Percentiles rank a stretch among this genome's conserved stretches.
Evolutionary conservation across 202 grass and related monocot genomes (phyloP).

Genomic region (Setaria viridis): DNA sequence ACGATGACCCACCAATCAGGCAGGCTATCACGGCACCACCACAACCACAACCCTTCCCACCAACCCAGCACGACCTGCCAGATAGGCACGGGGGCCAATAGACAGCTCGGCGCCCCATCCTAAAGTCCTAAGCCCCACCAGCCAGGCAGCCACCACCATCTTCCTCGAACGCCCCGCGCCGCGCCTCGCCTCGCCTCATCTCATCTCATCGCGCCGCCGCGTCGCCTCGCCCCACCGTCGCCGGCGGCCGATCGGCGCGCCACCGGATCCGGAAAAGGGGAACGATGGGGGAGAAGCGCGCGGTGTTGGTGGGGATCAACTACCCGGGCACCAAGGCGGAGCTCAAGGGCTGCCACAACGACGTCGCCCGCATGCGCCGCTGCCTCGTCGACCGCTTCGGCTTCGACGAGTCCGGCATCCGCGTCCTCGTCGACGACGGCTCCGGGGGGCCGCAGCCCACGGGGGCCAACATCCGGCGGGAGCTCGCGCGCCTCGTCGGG

Average conservation of each 20-base stretch:
- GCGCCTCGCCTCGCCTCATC: not conserved
- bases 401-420: conserved; percentile 61
- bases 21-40: not conserved
- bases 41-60: not conserved
- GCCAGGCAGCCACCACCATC: not conserved
- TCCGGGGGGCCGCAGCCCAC: not conserved
- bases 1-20: not conserved
- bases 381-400: conserved; percentile 70
- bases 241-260: conserved; percentile 3
- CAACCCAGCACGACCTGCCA: conserved; percentile 19
- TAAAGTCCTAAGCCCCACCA: not conserved
- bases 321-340: conserved; percentile 76
- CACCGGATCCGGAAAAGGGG: not conserved
- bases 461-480: conserved; percentile 37
- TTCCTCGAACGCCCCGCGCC: conserved; percentile 8
- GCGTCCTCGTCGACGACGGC: conserved; percentile 72
- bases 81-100: conserved; percentile 34
- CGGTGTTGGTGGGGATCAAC: conserved; percentile 72
- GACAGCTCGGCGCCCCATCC: conserved; percentile 35
- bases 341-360: conserved; percentile 87
- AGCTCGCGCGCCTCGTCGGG: conserved; percentile 56
- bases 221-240: not conserved
- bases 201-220: conserved; percentile 5
- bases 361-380: conserved; percentile 67
- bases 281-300: conserved; percentile 57